phyloP scores from a whole-genome alignment of 192 early-diverging fungal genomes.

The Coemansia guatemalensis region DNA sequence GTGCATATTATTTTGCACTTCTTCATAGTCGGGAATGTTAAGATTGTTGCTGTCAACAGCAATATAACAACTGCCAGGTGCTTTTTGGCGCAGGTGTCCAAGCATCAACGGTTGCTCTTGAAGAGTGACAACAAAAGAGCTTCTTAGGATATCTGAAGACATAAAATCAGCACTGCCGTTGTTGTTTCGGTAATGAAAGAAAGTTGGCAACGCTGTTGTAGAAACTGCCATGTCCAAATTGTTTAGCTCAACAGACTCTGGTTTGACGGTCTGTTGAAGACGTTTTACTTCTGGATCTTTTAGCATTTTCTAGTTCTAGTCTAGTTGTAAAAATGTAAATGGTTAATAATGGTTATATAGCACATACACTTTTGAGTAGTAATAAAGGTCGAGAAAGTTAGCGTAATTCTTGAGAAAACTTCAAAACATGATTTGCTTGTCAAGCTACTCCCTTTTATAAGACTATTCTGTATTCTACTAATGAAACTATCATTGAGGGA shows the following conservation, averaged over 20 bases:
- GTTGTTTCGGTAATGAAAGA: constrained; percentile 6
- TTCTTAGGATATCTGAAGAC: constrained; percentile 3
- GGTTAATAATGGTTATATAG: too few relatives aligned
- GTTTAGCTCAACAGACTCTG: neutral
- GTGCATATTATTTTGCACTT: neutral
- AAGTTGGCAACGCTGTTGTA: neutral
- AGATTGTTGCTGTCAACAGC: constrained; percentile 6
- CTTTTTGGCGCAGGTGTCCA: neutral
- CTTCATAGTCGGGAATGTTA: neutral
- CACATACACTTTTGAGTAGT: too few relatives aligned
- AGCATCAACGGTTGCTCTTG: constrained; percentile 5
- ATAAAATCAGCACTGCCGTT: neutral
- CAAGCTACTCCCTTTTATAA: too few relatives aligned
- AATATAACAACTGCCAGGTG: neutral
- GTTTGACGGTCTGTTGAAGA: neutral
- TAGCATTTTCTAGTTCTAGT: too few relatives aligned
- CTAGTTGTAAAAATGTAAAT: too few relatives aligned
- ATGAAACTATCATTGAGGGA: too few relatives aligned
- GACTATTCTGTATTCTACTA: too few relatives aligned
- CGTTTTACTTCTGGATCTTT: too few relatives aligned
- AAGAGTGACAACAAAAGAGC: constrained; percentile 1
- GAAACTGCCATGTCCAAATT: neutral
- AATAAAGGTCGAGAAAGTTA: too few relatives aligned
- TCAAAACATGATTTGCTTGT: too few relatives aligned
- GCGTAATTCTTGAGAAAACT: too few relatives aligned